Evolutionary conservation across 2,329 filamentous ascomycete genomes (phyloP).

Genomic region (Fusarium sp.): DNA sequence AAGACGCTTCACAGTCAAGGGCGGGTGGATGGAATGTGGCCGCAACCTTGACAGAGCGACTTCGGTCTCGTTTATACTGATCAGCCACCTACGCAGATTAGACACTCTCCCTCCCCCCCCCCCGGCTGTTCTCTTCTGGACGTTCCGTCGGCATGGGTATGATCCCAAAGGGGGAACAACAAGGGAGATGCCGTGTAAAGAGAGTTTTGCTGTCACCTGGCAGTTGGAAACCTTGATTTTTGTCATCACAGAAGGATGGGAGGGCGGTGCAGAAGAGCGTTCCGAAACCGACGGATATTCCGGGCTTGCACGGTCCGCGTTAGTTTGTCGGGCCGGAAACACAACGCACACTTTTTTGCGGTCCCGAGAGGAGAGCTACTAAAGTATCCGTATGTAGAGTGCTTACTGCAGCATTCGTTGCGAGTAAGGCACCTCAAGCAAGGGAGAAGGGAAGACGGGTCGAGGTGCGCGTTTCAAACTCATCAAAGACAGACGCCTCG

Average conservation of each 20-base stretch:
- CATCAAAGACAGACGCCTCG: constrained; percentile 37
- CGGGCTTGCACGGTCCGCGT: not conserved
- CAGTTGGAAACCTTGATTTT: constrained; percentile 6
- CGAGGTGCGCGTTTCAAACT: constrained; percentile 2
- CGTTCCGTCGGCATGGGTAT: constrained; percentile 15
- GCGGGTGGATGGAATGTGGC: constrained; percentile 24
- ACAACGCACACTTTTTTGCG: not conserved
- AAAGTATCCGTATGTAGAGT: not conserved
- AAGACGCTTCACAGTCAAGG: not conserved
- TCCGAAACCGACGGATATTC: constrained; percentile 6
- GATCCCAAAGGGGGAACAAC: constrained; percentile 2
- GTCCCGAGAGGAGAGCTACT: not conserved
- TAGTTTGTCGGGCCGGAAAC: not conserved
- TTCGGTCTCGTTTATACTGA: constrained; percentile 1
- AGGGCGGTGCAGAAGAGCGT: constrained; percentile 1
- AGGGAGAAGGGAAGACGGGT: not conserved
- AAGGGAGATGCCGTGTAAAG: constrained; percentile 15
- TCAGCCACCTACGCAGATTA: constrained; percentile 10
- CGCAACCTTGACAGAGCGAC: not conserved
- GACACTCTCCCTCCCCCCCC: not conserved
- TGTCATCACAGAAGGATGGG: not conserved
- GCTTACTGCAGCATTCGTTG: not conserved
- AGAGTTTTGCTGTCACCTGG: constrained; percentile 13
- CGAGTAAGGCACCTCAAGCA: not conserved
- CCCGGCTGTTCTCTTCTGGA: constrained; percentile 22